These are phyloP conservation scores for Fonsecaea erecta DNA, from an alignment of 2,329 filamentous ascomycete genomes.

Conservation along the genomic window DNA sequence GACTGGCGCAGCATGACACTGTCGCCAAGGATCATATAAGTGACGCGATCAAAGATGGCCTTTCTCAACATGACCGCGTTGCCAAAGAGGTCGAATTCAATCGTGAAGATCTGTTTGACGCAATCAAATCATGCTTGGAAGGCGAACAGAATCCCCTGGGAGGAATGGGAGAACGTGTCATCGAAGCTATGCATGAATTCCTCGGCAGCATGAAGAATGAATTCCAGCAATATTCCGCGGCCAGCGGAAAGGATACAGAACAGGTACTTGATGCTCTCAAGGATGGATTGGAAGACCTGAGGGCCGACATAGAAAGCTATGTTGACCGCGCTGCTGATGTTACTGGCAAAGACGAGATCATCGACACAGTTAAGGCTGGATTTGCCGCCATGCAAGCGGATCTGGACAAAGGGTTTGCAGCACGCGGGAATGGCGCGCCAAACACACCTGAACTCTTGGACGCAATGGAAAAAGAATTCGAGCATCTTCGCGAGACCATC, in stretches of 20 bases:
- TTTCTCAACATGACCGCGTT: constrained; percentile 54
- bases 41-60: constrained; percentile 63
- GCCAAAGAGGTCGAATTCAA: constrained; percentile 65
- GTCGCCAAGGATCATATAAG: constrained; percentile 50
- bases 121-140: constrained; percentile 62
- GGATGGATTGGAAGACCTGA: constrained; percentile 81
- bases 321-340: constrained; percentile 73
- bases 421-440: constrained; percentile 45
- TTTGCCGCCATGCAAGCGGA: constrained; percentile 66
- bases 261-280: constrained; percentile 87
- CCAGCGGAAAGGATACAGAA: constrained; percentile 80
- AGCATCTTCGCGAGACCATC: constrained; percentile 77
- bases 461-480: constrained; percentile 79
- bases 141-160: constrained; percentile 58
- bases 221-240: constrained; percentile 78
- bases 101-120: constrained; percentile 61
- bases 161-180: constrained; percentile 62
- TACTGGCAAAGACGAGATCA: constrained; percentile 75
- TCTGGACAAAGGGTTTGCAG: constrained; percentile 58
- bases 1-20: constrained; percentile 53
- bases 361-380: constrained; percentile 68
- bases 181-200: constrained; percentile 63
- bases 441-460: constrained; percentile 73
- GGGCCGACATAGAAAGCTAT: constrained; percentile 79
- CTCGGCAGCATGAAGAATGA: constrained; percentile 66